A percentile compares a stretch with the other conserved stretches of the same genome.
Conservation (phyloP, 2,329 filamentous ascomycete species). For the Chalara sp. region DNA sequence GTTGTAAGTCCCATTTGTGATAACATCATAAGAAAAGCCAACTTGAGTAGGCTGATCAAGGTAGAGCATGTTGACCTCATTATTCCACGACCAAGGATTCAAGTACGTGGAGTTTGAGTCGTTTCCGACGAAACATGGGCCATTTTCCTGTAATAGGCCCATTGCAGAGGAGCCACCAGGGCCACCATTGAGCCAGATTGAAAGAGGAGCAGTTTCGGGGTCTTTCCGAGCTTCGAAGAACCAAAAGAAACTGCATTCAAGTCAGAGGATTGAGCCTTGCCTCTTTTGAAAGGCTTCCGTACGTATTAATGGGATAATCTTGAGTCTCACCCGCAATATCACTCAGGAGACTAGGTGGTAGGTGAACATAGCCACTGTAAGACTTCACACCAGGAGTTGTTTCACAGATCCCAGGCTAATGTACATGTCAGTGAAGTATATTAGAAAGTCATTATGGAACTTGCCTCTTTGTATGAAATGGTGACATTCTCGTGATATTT, state of each 20-base stretch:
- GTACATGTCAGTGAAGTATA: conserved; percentile 23
- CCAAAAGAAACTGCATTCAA: conserved; percentile 7
- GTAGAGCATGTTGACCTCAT: conserved; percentile 31
- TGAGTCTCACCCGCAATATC: neutral
- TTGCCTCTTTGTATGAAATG: neutral
- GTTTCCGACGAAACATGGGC: neutral
- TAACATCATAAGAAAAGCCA: conserved; percentile 32
- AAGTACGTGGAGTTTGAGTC: conserved; percentile 19
- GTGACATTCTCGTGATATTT: neutral
- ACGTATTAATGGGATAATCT: neutral
- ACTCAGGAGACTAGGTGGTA: neutral
- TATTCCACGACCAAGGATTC: conserved; percentile 32
- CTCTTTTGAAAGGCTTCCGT: neutral
- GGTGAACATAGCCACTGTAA: conserved; percentile 15
- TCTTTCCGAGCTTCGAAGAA: conserved; percentile 10
- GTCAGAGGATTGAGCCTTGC: neutral
- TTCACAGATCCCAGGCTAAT: conserved; percentile 29
- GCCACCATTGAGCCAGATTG: conserved; percentile 6
- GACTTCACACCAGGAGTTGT: conserved; percentile 9
- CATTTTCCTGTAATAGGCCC: neutral
- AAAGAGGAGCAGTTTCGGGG: conserved; percentile 4
- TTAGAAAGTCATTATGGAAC: no score
- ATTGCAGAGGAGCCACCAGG: conserved; percentile 7
- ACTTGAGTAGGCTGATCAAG: conserved; percentile 30
- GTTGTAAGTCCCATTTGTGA: neutral